Conservation (phyloP, 768 basidiomycete species). For the Glaciozyma antarctica region DNA sequence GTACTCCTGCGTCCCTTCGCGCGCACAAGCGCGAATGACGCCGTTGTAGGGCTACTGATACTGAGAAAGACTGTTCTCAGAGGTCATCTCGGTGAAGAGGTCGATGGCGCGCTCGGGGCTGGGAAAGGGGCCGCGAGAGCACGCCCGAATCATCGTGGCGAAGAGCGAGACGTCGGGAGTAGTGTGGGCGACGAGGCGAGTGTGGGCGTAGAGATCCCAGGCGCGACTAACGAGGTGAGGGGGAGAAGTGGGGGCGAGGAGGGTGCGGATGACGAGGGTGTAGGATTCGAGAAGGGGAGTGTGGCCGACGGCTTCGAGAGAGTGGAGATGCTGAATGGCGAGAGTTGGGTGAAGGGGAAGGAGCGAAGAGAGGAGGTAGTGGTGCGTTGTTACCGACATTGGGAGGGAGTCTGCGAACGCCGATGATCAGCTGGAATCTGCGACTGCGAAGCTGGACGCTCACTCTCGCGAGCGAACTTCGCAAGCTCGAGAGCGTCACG, state of each 20-base stretch:
- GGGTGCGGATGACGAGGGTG: constrained; percentile 50
- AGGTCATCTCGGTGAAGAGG: constrained; percentile 80
- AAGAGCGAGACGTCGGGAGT: constrained; percentile 63
- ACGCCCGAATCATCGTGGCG: constrained; percentile 77
- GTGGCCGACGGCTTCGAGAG: constrained; percentile 56
- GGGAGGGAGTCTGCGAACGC: constrained; percentile 27
- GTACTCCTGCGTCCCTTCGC: constrained; percentile 40
- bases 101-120: constrained; percentile 89
- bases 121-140: constrained; percentile 52
- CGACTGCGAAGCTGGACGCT: not conserved
- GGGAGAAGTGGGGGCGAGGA: constrained; percentile 43
- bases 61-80: constrained; percentile 42
- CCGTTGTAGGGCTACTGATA: constrained; percentile 66
- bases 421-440: not conserved
- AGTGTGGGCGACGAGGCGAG: constrained; percentile 90
- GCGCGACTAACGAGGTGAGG: constrained; percentile 53
- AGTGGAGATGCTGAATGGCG: constrained; percentile 60
- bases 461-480: constrained; percentile 45
- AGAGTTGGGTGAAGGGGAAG: constrained; percentile 49
- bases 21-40: constrained; percentile 68
- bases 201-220: constrained; percentile 90
- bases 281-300: constrained; percentile 69
- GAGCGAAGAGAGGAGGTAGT: constrained; percentile 54
- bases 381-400: constrained; percentile 48
- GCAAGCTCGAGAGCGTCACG: constrained; percentile 47